Evolutionary conservation across 805 yeast species (phyloP).

Genomic region (Priceomyces melissophilus): DNA sequence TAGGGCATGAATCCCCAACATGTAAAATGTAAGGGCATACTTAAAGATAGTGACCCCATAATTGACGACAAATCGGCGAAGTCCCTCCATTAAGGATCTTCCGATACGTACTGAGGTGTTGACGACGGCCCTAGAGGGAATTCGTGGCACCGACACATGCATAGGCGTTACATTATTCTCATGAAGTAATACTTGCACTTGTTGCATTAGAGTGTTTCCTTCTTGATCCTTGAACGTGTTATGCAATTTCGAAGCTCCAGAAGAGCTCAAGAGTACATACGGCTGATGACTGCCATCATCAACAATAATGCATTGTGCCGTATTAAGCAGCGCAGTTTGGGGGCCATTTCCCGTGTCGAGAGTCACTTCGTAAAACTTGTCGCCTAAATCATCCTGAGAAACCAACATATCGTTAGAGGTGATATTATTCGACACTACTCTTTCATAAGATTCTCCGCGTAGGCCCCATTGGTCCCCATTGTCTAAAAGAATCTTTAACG

Average conservation of each 20-base stretch:
- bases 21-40: constrained; percentile 7
- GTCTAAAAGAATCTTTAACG: constrained; percentile 18
- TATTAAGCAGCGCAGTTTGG: constrained; percentile 20
- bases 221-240: constrained; percentile 8
- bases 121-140: neutral
- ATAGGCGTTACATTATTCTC: constrained; percentile 1
- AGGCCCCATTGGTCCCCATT: constrained; percentile 21
- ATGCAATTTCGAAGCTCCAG: constrained; percentile 30
- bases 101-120: neutral
- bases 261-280: constrained; percentile 35
- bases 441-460: constrained; percentile 23
- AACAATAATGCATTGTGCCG: constrained; percentile 44
- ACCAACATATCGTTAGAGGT: constrained; percentile 17
- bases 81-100: too few species aligned
- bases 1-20: constrained; percentile 8
- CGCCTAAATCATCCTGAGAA: constrained; percentile 24
- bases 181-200: constrained; percentile 19
- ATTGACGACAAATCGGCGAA: neutral
- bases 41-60: constrained; percentile 3
- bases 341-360: constrained; percentile 13
- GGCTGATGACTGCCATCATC: constrained; percentile 29
- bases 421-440: constrained; percentile 10
- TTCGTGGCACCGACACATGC: neutral
- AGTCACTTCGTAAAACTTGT: constrained; percentile 22
- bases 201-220: constrained; percentile 20